Percentiles rank a stretch among this genome's conserved stretches.
Evolutionary conservation across 78 protist genomes (phyloP).

Genomic region (Dictyostelium capitatum): DNA sequence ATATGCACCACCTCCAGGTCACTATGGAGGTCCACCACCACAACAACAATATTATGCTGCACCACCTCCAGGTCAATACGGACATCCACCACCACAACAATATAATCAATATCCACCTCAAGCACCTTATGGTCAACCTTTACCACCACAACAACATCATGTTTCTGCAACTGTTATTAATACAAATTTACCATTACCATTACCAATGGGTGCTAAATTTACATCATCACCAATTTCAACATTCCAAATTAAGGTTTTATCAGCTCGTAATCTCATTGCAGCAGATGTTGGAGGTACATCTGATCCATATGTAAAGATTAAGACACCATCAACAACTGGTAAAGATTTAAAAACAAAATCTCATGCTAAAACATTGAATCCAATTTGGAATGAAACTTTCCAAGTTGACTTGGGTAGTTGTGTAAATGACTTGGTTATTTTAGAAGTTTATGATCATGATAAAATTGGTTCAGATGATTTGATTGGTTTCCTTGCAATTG

Average conservation of each 20-base stretch:
- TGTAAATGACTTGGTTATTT: not conserved
- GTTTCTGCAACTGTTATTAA: not conserved
- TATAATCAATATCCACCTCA: slow-evolving; percentile 15
- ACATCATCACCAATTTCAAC: slow-evolving; percentile 3
- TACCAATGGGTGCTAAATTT: slow-evolving; percentile 38
- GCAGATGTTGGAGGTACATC: slow-evolving; percentile 27
- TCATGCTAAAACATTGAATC: not conserved
- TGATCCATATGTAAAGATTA: slow-evolving; percentile 28
- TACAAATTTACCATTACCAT: not conserved
- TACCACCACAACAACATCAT: not conserved
- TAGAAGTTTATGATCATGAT: slow-evolving; percentile 68
- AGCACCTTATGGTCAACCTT: not conserved
- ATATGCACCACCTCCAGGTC: slow-evolving; percentile 11
- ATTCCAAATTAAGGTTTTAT: not conserved
- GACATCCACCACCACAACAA: not conserved
- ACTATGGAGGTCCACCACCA: slow-evolving; percentile 7
- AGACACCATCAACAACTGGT: not conserved
- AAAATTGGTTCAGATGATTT: slow-evolving; percentile 36
- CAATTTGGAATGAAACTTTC: slow-evolving; percentile 29
- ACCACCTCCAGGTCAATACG: slow-evolving; percentile 30
- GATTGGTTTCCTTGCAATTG: slow-evolving; percentile 60
- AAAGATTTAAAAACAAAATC: not conserved
- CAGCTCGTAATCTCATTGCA: slow-evolving; percentile 7
- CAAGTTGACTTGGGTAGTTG: not conserved
- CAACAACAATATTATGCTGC: not conserved